Evolutionary conservation across 2,329 filamentous ascomycete genomes (phyloP).

Genomic region (Hypomyces perniciosus): DNA sequence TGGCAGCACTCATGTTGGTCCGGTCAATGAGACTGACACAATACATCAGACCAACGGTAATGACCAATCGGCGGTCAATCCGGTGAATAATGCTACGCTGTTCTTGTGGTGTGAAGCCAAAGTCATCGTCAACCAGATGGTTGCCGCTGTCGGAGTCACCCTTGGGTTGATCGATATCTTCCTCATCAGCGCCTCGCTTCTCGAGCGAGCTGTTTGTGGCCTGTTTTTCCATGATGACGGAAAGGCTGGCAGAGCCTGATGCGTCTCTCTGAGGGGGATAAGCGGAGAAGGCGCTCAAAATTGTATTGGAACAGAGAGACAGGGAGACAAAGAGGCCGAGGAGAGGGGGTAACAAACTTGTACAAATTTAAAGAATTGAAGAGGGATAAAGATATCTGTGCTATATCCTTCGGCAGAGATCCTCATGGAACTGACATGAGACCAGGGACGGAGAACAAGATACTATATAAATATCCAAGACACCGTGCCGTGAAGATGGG

Average conservation of each 20-base stretch:
- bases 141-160: conserved; percentile 24
- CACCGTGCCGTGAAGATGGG: not conserved
- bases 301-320: no score
- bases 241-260: not conserved
- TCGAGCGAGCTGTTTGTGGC: conserved; percentile 16
- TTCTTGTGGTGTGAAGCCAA: conserved; percentile 53
- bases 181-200: conserved; percentile 21
- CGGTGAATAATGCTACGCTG: conserved; percentile 62
- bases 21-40: conserved; percentile 73
- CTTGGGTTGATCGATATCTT: conserved; percentile 19
- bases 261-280: not conserved
- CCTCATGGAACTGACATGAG: no score
- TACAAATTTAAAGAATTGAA: no score
- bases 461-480: not conserved
- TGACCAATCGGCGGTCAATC: conserved; percentile 60
- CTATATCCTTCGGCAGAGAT: no score
- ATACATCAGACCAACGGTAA: conserved; percentile 61
- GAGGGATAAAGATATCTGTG: no score
- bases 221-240: conserved; percentile 21
- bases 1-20: conserved; percentile 67
- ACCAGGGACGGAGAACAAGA: not conserved
- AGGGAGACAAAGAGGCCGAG: no score
- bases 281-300: not conserved
- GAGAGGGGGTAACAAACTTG: no score
- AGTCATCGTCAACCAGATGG: conserved; percentile 27